phyloP scores from a whole-genome alignment of 371 early-diverging fungal genomes.

The Apophysomyces sp. region DNA sequence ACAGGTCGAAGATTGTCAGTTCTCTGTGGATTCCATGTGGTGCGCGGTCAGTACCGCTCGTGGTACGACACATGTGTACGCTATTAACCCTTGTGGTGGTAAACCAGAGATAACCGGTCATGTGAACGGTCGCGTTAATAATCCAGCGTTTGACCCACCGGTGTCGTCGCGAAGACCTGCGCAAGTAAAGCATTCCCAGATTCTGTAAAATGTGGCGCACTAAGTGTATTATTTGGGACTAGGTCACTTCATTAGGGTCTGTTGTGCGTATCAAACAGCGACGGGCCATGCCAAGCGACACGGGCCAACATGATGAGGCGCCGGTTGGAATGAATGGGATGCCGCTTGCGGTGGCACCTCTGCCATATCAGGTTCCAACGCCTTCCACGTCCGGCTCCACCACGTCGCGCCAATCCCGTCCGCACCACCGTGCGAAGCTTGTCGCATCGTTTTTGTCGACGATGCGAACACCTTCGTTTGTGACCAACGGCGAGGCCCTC shows the following conservation, averaged over 20 bases:
- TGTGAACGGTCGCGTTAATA: slow-evolving; percentile 43
- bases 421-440: slow-evolving; percentile 27
- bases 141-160: slow-evolving; percentile 23
- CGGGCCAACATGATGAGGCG: slow-evolving; percentile 6
- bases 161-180: neutral
- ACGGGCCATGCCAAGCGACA: slow-evolving; percentile 31
- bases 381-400: neutral
- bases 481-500: neutral
- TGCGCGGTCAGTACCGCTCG: slow-evolving; percentile 73
- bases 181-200: neutral
- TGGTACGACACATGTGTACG: slow-evolving; percentile 80
- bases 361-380: neutral
- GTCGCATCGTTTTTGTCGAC: slow-evolving; percentile 36
- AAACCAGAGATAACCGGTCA: slow-evolving; percentile 66
- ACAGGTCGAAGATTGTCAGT: slow-evolving; percentile 69
- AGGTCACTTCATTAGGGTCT: slow-evolving; percentile 32
- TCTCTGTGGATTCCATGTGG: slow-evolving; percentile 78
- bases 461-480: slow-evolving; percentile 16
- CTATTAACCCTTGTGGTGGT: slow-evolving; percentile 72
- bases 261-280: slow-evolving; percentile 59
- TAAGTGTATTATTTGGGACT: neutral
- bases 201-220: neutral
- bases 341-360: slow-evolving; percentile 13
- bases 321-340: neutral
- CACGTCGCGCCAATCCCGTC: neutral